These are phyloP conservation scores for Candida krabiensis DNA, from an alignment of 805 yeast genomes.

Conservation along the genomic window DNA sequence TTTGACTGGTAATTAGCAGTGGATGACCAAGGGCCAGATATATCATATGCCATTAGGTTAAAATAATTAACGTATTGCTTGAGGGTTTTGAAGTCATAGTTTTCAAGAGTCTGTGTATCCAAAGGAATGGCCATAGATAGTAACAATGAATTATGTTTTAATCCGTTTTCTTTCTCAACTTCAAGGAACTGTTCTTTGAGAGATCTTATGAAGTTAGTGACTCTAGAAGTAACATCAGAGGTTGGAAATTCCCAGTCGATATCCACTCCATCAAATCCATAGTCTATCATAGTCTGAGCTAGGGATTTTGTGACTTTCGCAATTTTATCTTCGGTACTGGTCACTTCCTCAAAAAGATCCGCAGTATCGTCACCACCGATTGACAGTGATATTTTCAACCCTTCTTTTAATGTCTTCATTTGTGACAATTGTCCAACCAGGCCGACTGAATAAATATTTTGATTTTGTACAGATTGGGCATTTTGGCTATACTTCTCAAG, in stretches of 20 bases:
- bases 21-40: slow-evolving; percentile 73
- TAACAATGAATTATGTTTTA: slow-evolving; percentile 34
- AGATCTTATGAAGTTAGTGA: slow-evolving; percentile 42
- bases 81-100: slow-evolving; percentile 52
- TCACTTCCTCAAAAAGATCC: slow-evolving; percentile 38
- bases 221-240: slow-evolving; percentile 42
- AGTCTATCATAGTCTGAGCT: slow-evolving; percentile 44
- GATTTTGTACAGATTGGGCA: slow-evolving; percentile 1
- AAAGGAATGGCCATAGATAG: slow-evolving; percentile 81
- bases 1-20: slow-evolving; percentile 70
- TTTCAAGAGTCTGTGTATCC: slow-evolving; percentile 43
- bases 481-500: slow-evolving; percentile 1
- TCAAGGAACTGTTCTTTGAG: slow-evolving; percentile 41
- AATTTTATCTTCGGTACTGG: slow-evolving; percentile 28
- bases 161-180: slow-evolving; percentile 31
- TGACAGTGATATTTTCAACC: slow-evolving; percentile 63
- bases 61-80: slow-evolving; percentile 61
- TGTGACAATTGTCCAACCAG: slow-evolving; percentile 31
- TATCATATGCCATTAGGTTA: slow-evolving; percentile 93
- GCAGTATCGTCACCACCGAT: slow-evolving; percentile 76
- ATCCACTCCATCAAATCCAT: slow-evolving; percentile 87
- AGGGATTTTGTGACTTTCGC: slow-evolving; percentile 50
- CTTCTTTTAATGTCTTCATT: slow-evolving; percentile 24
- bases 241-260: slow-evolving; percentile 93
- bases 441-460: slow-evolving; percentile 21